Base-by-base conservation (phyloP, 163 green algal genomes). In the Chloroidium sp. region DNA sequence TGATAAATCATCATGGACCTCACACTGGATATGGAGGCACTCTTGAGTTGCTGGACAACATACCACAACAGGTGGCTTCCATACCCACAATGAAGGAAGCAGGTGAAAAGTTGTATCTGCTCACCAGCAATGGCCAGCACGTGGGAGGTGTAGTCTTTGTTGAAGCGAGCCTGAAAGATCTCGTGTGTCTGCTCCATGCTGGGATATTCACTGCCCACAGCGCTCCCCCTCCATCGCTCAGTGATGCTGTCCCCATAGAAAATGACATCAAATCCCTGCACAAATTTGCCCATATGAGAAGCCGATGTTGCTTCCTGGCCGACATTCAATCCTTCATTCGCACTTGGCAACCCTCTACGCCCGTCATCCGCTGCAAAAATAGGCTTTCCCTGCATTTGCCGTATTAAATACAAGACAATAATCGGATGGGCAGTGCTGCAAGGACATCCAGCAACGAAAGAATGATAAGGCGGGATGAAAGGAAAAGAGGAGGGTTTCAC, bases 191-290 rank as follows among this genome's bases (percentile, higher is more conserved):
- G 76, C 69, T 67, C 75, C 0, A 3, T 3, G 36, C 59, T 64
- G 1, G 78, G 62, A 2, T 2, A 72, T 13, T 58, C 61, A n/a
- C 60, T 3, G 59, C 79, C 81, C 57, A 72, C 69, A 12, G 74
- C 74, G 14, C 79, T 85, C 13, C 84, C 84, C 1, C 79, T 64
- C 84, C 81, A 88, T 59, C 78, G 62, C 77, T 90, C 87, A 1
- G 85, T 87, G 14, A 90, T 87, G 59, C 75, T 84, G 76, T 90
- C 85, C 0, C 87, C 87, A 72, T 88, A 90, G 36, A 89, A 85
- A 0, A 85, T 14, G 1, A 90, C 62, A 1, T 83, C 62, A 67
- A 64, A 82, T 1, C 79, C 81, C 85, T 87, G 85, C 67, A 84
- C 10, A 10, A 8, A 13, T 13, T n/a, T 13, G 8, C 10, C 13